A percentile compares a stretch with the other conserved stretches of the same genome.
Evolutionary conservation across 768 basidiomycete species (phyloP).

Genomic region (Suillus occidentalis): DNA sequence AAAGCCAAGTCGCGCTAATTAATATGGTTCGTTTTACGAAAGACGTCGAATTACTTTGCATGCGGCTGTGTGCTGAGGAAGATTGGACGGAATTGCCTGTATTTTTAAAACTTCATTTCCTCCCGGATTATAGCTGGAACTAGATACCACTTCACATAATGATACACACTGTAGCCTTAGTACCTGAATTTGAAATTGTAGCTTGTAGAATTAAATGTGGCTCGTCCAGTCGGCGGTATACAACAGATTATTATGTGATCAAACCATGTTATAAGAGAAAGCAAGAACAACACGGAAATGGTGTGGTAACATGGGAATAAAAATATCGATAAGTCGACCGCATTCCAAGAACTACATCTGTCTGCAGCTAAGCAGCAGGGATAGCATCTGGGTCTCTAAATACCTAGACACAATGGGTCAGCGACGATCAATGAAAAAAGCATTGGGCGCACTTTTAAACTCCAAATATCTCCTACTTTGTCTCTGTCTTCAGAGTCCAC

Average conservation of each 20-base stretch:
- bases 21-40: not conserved
- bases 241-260: slow-evolving; percentile 7
- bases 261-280: slow-evolving; percentile 3
- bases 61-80: not conserved
- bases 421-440: slow-evolving; percentile 2
- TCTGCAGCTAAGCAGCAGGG: slow-evolving; percentile 20
- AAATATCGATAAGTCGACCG: slow-evolving; percentile 11
- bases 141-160: not conserved
- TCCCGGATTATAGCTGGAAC: not conserved
- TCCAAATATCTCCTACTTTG: slow-evolving; percentile 72
- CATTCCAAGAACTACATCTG: slow-evolving; percentile 18
- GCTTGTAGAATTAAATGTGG: not conserved
- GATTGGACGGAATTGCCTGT: not conserved
- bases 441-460: slow-evolving; percentile 55
- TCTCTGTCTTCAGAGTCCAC: slow-evolving; percentile 41
- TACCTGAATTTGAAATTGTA: not conserved
- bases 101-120: slow-evolving; percentile 3
- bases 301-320: slow-evolving; percentile 13
- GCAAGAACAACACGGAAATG: slow-evolving; percentile 11
- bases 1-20: slow-evolving; percentile 27
- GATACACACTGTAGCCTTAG: slow-evolving; percentile 9
- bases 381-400: slow-evolving; percentile 44
- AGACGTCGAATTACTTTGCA: not conserved
- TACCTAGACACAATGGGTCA: slow-evolving; percentile 31
- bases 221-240: slow-evolving; percentile 5